Conservation (phyloP, 2,329 filamentous ascomycete species). For the Aspergillus novoparasiticus region DNA sequence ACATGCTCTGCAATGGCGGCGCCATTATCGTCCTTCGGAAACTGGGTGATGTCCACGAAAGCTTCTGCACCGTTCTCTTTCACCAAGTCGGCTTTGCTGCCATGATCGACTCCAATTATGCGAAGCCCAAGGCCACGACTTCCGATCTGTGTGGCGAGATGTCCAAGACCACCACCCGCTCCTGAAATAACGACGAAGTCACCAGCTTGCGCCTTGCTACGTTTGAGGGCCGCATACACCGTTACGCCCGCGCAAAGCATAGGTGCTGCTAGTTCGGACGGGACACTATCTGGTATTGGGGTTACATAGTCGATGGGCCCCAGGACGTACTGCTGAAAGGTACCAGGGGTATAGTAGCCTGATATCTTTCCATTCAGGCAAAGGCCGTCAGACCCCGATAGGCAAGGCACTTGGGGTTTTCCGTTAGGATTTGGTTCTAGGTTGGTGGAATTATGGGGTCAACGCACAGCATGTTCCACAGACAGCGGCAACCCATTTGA, state of each 20-base stretch:
- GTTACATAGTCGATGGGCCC: constrained; percentile 68
- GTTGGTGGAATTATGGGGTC: neutral
- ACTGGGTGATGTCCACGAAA: constrained; percentile 63
- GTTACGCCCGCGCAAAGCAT: constrained; percentile 69
- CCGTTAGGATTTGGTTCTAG: neutral
- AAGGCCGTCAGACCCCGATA: constrained; percentile 55
- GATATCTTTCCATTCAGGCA: constrained; percentile 61
- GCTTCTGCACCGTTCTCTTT: constrained; percentile 63
- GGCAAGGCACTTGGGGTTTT: constrained; percentile 45
- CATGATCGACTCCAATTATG: constrained; percentile 66
- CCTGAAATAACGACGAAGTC: constrained; percentile 62
- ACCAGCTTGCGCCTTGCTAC: constrained; percentile 59
- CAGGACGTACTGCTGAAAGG: constrained; percentile 70
- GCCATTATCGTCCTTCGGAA: constrained; percentile 47
- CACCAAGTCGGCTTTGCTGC: constrained; percentile 60
- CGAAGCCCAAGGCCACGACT: constrained; percentile 61
- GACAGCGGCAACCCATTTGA: constrained; percentile 66
- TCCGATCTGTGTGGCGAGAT: constrained; percentile 62
- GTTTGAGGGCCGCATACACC: constrained; percentile 64
- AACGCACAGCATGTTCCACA: constrained; percentile 51
- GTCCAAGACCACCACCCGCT: constrained; percentile 64
- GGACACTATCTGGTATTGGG: constrained; percentile 64
- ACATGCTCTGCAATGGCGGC: constrained; percentile 57
- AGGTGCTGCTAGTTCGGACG: constrained; percentile 64
- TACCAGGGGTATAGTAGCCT: constrained; percentile 68